These are phyloP conservation scores for Paramecium bursaria DNA, from an alignment of 73 alveolate genomes.

Conservation along the genomic window DNA sequence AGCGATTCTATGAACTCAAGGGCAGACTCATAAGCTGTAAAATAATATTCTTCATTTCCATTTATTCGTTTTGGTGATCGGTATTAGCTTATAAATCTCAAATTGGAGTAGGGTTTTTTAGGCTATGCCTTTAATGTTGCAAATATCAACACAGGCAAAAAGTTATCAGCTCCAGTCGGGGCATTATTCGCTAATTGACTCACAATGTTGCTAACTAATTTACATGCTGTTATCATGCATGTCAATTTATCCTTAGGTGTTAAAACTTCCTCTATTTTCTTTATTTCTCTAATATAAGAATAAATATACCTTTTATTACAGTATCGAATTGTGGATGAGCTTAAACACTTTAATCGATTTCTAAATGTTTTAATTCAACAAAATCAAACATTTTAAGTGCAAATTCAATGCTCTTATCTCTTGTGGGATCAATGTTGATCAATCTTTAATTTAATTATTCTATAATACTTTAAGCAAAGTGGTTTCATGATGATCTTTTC, in stretches of 20 bases:
- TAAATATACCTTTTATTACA: conserved; percentile 15
- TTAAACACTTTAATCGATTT: conserved; percentile 41
- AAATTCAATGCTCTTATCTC: conserved; percentile 49
- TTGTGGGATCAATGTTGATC: conserved; percentile 1
- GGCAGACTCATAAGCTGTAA: conserved; percentile 48
- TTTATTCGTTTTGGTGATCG: conserved; percentile 40
- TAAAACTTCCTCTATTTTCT: conserved; percentile 25
- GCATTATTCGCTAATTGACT: conserved; percentile 42
- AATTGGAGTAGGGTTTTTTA: conserved; percentile 38
- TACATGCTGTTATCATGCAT: conserved; percentile 35
- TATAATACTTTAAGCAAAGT: conserved; percentile 38
- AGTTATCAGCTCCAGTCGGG: conserved; percentile 56
- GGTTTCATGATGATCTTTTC: conserved; percentile 56
- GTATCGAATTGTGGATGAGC: not conserved
- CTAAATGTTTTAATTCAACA: conserved; percentile 48
- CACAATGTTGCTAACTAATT: conserved; percentile 31
- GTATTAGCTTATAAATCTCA: conserved; percentile 12
- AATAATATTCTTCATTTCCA: conserved; percentile 45
- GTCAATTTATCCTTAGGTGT: conserved; percentile 42
- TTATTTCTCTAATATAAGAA: not conserved
- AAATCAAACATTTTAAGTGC: conserved; percentile 13
- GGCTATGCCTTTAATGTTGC: conserved; percentile 53
- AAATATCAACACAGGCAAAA: conserved; percentile 37
- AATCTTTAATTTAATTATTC: not conserved
- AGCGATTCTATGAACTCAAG: conserved; percentile 22